Conservation (phyloP, 2,329 filamentous ascomycete genomes). For the Neospermospora avenae region DNA sequence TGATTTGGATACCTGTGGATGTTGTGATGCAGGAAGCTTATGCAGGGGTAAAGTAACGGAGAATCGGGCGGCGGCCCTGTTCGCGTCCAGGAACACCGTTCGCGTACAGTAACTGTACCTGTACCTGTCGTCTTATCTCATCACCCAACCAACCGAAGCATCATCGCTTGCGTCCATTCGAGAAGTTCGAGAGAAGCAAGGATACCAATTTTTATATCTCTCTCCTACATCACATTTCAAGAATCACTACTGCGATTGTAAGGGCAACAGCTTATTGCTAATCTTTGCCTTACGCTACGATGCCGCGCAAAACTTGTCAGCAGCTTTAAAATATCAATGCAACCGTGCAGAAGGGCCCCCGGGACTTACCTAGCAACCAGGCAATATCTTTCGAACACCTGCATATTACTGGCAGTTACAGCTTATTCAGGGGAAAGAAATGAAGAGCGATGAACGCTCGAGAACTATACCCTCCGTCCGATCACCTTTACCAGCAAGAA, state of each 20-base stretch:
- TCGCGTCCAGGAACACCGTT: not conserved
- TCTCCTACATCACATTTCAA: not conserved
- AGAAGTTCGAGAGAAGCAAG: not conserved
- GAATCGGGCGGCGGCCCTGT: not conserved
- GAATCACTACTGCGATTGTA: not conserved
- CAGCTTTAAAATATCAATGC: not conserved
- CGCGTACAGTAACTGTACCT: not conserved
- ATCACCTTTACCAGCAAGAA: constrained; percentile 4
- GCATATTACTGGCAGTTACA: constrained; percentile 8
- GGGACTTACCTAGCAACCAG: not conserved
- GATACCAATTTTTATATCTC: not conserved
- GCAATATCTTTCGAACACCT: not conserved
- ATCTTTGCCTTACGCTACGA: constrained; percentile 1
- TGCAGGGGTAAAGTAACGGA: not conserved
- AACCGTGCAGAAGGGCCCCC: not conserved
- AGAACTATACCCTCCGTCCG: constrained; percentile 15
- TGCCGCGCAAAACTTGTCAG: not conserved
- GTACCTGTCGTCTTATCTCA: not conserved
- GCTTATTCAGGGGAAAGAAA: constrained; percentile 11
- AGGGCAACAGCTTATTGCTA: not conserved
- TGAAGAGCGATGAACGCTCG: constrained; percentile 23
- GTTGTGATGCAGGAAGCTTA: not conserved
- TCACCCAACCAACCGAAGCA: constrained; percentile 1
- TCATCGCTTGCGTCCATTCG: not conserved
- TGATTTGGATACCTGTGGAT: not conserved